These are phyloP conservation scores for Trichoderma polysporum DNA, from an alignment of 2,329 filamentous ascomycete genomes.

Conservation along the genomic window DNA sequence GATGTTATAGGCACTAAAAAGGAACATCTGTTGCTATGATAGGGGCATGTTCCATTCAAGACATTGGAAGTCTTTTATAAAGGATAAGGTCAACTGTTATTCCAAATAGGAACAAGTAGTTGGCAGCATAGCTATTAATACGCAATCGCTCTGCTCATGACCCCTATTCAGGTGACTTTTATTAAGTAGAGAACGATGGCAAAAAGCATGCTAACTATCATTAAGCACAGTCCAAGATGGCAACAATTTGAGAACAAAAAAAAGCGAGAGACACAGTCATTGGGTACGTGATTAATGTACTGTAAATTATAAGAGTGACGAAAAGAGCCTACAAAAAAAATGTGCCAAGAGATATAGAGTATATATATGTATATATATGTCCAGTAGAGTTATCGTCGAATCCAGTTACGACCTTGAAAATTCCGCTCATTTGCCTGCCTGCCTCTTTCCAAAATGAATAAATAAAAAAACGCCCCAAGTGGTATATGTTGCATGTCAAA, in stretches of 20 bases:
- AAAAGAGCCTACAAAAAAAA: constrained; percentile 9
- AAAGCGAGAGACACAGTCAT: background rate
- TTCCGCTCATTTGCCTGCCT: constrained; percentile 12
- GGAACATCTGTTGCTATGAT: too few species aligned
- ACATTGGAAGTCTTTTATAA: too few species aligned
- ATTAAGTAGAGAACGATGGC: too few species aligned
- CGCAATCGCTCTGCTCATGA: too few species aligned
- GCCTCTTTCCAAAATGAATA: background rate
- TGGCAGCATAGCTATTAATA: too few species aligned
- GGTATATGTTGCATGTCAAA: constrained; percentile 21
- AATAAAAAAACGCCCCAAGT: constrained; percentile 22
- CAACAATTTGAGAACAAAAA: background rate
- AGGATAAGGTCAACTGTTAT: too few species aligned
- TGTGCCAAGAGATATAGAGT: constrained; percentile 3
- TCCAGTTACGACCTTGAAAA: constrained; percentile 16
- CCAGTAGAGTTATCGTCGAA: constrained; percentile 11
- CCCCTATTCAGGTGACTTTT: too few species aligned
- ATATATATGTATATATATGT: background rate
- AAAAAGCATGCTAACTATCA: background rate
- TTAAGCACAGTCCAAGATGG: background rate
- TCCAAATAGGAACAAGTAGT: too few species aligned
- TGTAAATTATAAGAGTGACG: background rate
- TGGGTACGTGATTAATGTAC: background rate
- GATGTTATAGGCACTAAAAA: too few species aligned
- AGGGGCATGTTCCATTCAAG: too few species aligned